Percentiles rank a stretch among this genome's conserved stretches.
Conservation (phyloP, 768 basidiomycete species). For the Porpolomopsis calyptriformis region DNA sequence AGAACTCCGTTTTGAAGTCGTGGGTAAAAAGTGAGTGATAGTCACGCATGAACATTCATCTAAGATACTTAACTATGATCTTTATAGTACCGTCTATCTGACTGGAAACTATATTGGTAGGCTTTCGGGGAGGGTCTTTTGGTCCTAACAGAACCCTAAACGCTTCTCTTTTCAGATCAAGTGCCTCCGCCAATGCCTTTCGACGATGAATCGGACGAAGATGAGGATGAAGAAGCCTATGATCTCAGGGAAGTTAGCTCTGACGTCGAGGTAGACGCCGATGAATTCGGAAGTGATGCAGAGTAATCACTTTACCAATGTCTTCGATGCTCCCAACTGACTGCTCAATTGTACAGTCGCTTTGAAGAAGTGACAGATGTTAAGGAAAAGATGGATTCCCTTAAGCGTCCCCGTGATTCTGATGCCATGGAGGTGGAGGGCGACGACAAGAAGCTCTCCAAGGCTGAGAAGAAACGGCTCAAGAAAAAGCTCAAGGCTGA, state of each 20-base stretch:
- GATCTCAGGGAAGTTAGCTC: constrained; percentile 70
- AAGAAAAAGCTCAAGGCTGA: constrained; percentile 14
- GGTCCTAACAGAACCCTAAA: neutral
- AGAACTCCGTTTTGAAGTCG: constrained; percentile 55
- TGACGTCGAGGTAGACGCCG: constrained; percentile 67
- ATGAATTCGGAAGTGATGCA: constrained; percentile 41
- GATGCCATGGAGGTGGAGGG: constrained; percentile 33
- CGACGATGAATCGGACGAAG: constrained; percentile 32
- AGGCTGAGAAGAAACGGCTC: constrained; percentile 16
- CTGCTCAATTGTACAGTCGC: constrained; percentile 32
- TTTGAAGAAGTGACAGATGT: constrained; percentile 62
- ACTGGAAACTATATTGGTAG: constrained; percentile 79
- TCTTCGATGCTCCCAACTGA: neutral
- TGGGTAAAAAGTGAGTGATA: constrained; percentile 65
- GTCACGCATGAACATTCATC: constrained; percentile 8
- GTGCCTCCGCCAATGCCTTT: constrained; percentile 36
- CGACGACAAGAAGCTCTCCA: constrained; percentile 19
- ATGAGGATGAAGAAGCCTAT: constrained; percentile 50
- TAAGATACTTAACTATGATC: constrained; percentile 7
- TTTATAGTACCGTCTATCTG: constrained; percentile 54
- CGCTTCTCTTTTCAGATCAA: constrained; percentile 36
- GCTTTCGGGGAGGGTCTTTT: constrained; percentile 7
- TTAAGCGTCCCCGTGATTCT: constrained; percentile 65
- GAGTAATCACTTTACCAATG: neutral
- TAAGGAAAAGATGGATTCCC: constrained; percentile 25